Conservation (phyloP, 495 filamentous ascomycete species). For the Penicillium coprophilum region DNA sequence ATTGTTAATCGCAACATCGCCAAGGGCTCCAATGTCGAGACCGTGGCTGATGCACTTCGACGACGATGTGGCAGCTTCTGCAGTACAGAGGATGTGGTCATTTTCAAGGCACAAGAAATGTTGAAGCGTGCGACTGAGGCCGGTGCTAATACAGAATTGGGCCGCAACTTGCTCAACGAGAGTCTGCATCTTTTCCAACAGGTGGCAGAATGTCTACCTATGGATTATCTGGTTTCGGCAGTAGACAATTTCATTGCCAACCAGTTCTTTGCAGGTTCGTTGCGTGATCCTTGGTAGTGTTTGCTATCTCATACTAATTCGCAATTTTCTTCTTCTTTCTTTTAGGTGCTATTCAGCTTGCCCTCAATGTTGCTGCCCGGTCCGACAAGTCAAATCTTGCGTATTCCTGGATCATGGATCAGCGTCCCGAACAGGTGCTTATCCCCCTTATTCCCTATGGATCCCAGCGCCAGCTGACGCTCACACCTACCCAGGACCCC, state of each 20-base stretch:
- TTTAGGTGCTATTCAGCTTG: conserved; percentile 85
- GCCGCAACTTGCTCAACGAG: conserved; percentile 82
- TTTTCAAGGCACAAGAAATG: conserved; percentile 96
- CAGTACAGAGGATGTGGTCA: conserved; percentile 91
- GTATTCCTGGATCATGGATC: conserved; percentile 70
- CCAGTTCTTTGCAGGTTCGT: conserved; percentile 75
- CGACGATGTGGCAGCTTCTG: conserved; percentile 94
- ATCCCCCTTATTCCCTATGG: conserved; percentile 3
- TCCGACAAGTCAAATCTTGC: conserved; percentile 83
- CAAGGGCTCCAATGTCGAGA: conserved; percentile 93
- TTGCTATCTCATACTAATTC: conserved; percentile 12
- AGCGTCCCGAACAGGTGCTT: conserved; percentile 51
- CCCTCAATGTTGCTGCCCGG: conserved; percentile 74
- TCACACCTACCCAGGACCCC: conserved; percentile 53
- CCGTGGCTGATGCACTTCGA: conserved; percentile 87
- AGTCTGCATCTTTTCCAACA: conserved; percentile 84
- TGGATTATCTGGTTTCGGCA: conserved; percentile 75
- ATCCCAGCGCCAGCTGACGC: conserved; percentile 13
- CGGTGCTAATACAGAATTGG: conserved; percentile 67
- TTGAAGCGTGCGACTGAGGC: conserved; percentile 83
- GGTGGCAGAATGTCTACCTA: conserved; percentile 76
- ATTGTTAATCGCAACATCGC: conserved; percentile 98
- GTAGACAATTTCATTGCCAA: conserved; percentile 73
- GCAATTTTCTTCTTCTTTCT: neutral
- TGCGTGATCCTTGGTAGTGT: neutral